A percentile compares a stretch with the other conserved stretches of the same genome.
These are phyloP conservation scores for Tricholoma flavovirens DNA, from an alignment of 768 basidiomycete species.

Conservation along the genomic window DNA sequence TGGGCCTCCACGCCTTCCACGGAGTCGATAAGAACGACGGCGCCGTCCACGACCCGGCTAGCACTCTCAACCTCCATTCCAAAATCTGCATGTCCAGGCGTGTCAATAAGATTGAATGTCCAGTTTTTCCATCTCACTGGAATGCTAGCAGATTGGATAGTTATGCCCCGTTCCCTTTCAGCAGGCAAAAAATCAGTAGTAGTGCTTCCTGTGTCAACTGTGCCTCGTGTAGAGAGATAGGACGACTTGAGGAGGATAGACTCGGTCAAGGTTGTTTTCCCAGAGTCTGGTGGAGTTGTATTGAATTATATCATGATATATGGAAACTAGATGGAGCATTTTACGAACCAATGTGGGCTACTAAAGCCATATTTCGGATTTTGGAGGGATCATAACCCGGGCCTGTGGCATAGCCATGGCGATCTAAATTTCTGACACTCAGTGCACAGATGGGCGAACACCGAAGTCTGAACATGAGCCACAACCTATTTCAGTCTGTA, in stretches of 20 bases:
- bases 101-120: slow-evolving; percentile 86
- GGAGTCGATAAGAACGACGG: slow-evolving; percentile 82
- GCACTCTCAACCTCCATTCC: slow-evolving; percentile 97
- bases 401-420: slow-evolving; percentile 26
- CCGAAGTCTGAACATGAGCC: slow-evolving; percentile 16
- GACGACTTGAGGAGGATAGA: slow-evolving; percentile 75
- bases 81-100: slow-evolving; percentile 90
- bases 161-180: slow-evolving; percentile 86
- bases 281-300: slow-evolving; percentile 53
- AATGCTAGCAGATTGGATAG: slow-evolving; percentile 89
- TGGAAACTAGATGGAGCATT: not conserved
- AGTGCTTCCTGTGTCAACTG: slow-evolving; percentile 87
- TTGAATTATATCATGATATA: too few species aligned
- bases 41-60: slow-evolving; percentile 85
- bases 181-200: slow-evolving; percentile 88
- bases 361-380: slow-evolving; percentile 75
- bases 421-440: slow-evolving; percentile 1
- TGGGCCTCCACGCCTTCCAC: slow-evolving; percentile 91
- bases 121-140: slow-evolving; percentile 82
- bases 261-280: slow-evolving; percentile 86
- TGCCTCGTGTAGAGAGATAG: slow-evolving; percentile 67
- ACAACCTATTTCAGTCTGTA: too few species aligned
- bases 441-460: slow-evolving; percentile 11
- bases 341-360: slow-evolving; percentile 78
- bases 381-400: slow-evolving; percentile 33